phyloP scores from a whole-genome alignment of 805 yeast species.

The Hermanozyma aechmeae region DNA sequence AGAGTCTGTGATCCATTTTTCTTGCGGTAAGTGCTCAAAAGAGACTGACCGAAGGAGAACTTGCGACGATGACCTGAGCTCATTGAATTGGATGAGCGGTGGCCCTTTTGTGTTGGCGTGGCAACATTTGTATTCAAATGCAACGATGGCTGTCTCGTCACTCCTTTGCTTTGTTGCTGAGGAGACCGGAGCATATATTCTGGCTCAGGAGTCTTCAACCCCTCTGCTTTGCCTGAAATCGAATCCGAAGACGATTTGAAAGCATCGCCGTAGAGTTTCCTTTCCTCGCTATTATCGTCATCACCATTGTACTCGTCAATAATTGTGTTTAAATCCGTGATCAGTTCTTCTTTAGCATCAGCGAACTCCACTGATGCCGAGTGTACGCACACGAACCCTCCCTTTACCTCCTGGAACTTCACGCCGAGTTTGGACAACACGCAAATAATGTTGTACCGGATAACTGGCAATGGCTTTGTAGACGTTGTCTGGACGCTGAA shows the following conservation, averaged over 20 bases:
- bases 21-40: constrained; percentile 40
- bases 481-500: constrained; percentile 93
- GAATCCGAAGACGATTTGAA: constrained; percentile 25
- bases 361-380: constrained; percentile 33
- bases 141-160: constrained; percentile 31
- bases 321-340: constrained; percentile 10
- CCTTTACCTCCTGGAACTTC: constrained; percentile 79
- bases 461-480: constrained; percentile 82
- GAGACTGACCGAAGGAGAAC: constrained; percentile 53
- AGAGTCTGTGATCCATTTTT: constrained; percentile 33
- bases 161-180: too few species aligned
- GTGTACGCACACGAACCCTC: constrained; percentile 85
- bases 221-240: constrained; percentile 15
- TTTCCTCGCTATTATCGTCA: constrained; percentile 19
- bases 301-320: constrained; percentile 11
- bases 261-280: constrained; percentile 30
- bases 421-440: constrained; percentile 73
- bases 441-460: constrained; percentile 72
- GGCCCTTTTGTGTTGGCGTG: constrained; percentile 19
- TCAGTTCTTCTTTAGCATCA: constrained; percentile 5
- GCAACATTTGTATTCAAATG: constrained; percentile 21
- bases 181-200: background rate
- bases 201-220: constrained; percentile 19
- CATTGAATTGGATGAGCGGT: constrained; percentile 30
- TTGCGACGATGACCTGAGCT: constrained; percentile 44